Conservation (phyloP, 2,329 filamentous ascomycete genomes). For the Exophiala sp. region DNA sequence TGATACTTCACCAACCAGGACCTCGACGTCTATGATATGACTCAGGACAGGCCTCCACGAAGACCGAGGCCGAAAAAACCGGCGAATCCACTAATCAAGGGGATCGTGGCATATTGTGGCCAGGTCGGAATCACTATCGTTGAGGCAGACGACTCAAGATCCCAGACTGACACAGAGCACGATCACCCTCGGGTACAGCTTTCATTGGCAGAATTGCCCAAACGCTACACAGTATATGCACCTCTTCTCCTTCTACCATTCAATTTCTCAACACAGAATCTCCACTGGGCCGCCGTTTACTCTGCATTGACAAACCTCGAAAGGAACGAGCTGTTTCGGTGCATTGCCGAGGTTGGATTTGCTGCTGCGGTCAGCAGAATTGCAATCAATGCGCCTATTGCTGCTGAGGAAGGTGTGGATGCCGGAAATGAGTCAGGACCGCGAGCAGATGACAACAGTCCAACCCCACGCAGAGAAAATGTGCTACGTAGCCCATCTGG, state of each 20-base stretch:
- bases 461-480: constrained; percentile 53
- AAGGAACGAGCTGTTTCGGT: constrained; percentile 39
- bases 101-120: constrained; percentile 10
- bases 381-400: constrained; percentile 58
- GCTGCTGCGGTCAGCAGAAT: constrained; percentile 49
- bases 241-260: constrained; percentile 56
- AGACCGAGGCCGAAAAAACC: constrained; percentile 3
- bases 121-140: background rate
- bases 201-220: constrained; percentile 31
- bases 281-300: constrained; percentile 32
- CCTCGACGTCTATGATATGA: background rate
- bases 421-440: background rate
- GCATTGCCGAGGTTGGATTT: constrained; percentile 41
- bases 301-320: constrained; percentile 29
- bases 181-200: background rate
- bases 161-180: background rate
- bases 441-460: background rate
- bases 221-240: constrained; percentile 54
- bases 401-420: constrained; percentile 1
- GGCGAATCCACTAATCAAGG: constrained; percentile 14
- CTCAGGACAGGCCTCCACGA: background rate
- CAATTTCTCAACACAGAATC: constrained; percentile 40
- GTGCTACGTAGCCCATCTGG: constrained; percentile 69
- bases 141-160: background rate
- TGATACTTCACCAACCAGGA: no score